phyloP scores from a whole-genome alignment of 345 rosid genomes.

The Aegle marmelos region DNA sequence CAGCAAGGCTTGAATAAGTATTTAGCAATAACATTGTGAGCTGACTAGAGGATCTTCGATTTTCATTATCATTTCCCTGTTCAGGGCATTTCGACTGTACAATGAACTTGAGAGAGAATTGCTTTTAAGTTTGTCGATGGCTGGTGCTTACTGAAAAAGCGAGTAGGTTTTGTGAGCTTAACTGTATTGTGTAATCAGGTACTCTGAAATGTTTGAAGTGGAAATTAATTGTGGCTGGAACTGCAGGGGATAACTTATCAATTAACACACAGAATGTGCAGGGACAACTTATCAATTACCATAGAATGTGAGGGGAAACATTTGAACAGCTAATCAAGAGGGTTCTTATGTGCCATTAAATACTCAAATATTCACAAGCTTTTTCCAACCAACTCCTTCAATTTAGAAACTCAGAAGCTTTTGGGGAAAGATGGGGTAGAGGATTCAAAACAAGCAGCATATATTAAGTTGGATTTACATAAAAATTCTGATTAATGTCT shows the following conservation, averaged over 20 bases:
- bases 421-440: not conserved
- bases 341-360: conserved; percentile 10
- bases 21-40: not conserved
- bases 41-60: not conserved
- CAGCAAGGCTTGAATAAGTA: too few species aligned
- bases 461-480: conserved; percentile 32
- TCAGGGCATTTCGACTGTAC: not conserved
- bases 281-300: not conserved
- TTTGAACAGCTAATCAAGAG: not conserved
- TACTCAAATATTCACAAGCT: conserved; percentile 6
- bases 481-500: conserved; percentile 11
- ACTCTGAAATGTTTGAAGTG: not conserved
- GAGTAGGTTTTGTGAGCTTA: not conserved
- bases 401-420: conserved; percentile 1
- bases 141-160: not conserved
- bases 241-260: not conserved
- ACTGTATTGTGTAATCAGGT: not conserved
- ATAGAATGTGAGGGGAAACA: not conserved
- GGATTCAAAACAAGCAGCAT: conserved; percentile 14
- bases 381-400: conserved; percentile 17
- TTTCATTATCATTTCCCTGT: not conserved
- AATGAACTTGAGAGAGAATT: not conserved
- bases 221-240: not conserved
- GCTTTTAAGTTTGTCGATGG: not conserved
- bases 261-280: not conserved